A percentile compares a stretch with the other conserved stretches of the same genome.
Evolutionary conservation across 2,329 filamentous ascomycete genomes (phyloP).

Genomic region (Aureobasidium pullulans): DNA sequence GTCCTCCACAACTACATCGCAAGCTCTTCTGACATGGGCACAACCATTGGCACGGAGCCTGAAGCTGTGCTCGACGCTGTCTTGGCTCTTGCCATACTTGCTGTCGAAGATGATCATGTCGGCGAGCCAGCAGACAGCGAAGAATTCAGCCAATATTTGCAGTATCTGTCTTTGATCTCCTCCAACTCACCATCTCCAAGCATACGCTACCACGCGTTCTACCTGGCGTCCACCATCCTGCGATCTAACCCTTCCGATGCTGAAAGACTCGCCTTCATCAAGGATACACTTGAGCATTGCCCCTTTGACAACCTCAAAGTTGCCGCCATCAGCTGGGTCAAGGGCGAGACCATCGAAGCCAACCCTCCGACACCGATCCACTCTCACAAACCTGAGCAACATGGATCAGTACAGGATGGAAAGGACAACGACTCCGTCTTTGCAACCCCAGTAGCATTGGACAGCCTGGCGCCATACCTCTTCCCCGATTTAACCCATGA

Average conservation of each 20-base stretch:
- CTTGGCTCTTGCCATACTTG: conserved; percentile 45
- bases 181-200: conserved; percentile 42
- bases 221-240: conserved; percentile 41
- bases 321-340: conserved; percentile 53
- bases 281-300: conserved; percentile 48
- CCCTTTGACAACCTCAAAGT: conserved; percentile 49
- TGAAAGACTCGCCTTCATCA: conserved; percentile 47
- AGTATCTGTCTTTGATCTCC: conserved; percentile 41
- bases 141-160: conserved; percentile 46
- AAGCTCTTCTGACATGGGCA: conserved; percentile 29
- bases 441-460: conserved; percentile 39
- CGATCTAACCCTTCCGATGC: conserved; percentile 47
- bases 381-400: conserved; percentile 6
- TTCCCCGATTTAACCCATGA: conserved; percentile 43
- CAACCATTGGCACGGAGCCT: conserved; percentile 37
- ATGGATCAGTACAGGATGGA: background rate
- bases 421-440: conserved; percentile 32
- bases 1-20: conserved; percentile 47
- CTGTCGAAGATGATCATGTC: conserved; percentile 38
- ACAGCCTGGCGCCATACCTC: conserved; percentile 43
- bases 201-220: conserved; percentile 42
- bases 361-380: conserved; percentile 24
- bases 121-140: conserved; percentile 43
- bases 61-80: conserved; percentile 49
- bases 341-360: conserved; percentile 50